Base-by-base conservation (phyloP, 495 filamentous ascomycete species). In the Amphirosellinia nigrospora region DNA sequence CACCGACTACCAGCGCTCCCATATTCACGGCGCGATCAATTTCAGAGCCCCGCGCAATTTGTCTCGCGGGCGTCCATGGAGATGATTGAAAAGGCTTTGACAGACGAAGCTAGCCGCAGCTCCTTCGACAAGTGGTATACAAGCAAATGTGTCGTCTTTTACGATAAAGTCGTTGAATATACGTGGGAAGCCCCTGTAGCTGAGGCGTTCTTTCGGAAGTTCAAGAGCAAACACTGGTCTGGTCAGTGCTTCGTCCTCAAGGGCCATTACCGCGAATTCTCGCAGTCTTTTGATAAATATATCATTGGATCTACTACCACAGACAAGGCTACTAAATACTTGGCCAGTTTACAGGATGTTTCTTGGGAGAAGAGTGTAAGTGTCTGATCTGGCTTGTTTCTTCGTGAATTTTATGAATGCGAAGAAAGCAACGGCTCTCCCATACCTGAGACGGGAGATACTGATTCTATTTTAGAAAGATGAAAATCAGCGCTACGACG, bases 201-300 rank as follows among this genome's bases (percentile, higher is more conserved):
- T 39, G 79, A 81, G 16, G 77, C 79, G 0, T 70, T 85, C 8
- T 77, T 77, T 56, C 72, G 77, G 55, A 82, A 81, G 43, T 77
- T 84, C 46, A 77, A 72, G 68, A 72, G 70, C 23, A 81, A 82
- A 67, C 80, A 80, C 23, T 85, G 82, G 82, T 65, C 69, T 8
- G 83, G 83, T 3, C 79, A 82, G 45, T 80, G 79, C 59, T 85
- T 84, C 55, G 76, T 85, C 36, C 78, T 85, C 32, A 85, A 85
- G 71, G 83, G 83, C 4, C 83, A 84, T 65, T 85, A 81, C 69
- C 77, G 80, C 55, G 83, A 85, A 64, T 84, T 85, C 69, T 82
- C 80, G 2, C 73, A 74, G 21, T 82, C 80, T 9, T 84, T 84
- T 45, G 80, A 81, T 60, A 81, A 81, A 50, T 80, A 84, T 61